phyloP scores from a whole-genome alignment of 2,329 filamentous ascomycete genomes.

The Cladophialophora psammophila region DNA sequence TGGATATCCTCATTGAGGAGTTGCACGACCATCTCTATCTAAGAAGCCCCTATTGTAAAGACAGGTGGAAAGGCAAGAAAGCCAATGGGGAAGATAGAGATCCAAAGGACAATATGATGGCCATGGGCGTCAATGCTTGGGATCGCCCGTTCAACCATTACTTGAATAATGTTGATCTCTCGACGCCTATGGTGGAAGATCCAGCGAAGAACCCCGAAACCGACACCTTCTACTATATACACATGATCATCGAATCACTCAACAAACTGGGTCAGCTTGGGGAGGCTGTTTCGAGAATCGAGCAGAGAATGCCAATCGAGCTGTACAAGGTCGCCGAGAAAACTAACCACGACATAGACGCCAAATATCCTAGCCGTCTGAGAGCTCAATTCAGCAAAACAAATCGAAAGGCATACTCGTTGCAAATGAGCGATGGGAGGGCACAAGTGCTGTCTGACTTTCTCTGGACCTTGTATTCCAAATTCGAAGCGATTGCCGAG shows the following conservation, averaged over 20 bases:
- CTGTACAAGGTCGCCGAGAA: conserved; percentile 93
- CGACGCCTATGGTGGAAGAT: conserved; percentile 75
- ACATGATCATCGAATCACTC: conserved; percentile 83
- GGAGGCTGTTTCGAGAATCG: conserved; percentile 84
- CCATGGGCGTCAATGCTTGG: conserved; percentile 48
- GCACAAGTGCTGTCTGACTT: conserved; percentile 89
- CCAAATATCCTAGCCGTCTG: conserved; percentile 85
- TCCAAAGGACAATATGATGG: conserved; percentile 37
- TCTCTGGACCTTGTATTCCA: conserved; percentile 89
- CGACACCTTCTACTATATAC: conserved; percentile 93
- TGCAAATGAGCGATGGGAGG: conserved; percentile 75
- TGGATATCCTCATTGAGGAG: conserved; percentile 96
- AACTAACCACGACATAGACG: conserved; percentile 91
- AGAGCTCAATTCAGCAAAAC: conserved; percentile 56
- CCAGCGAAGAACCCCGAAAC: conserved; percentile 91
- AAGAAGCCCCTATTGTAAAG: conserved; percentile 96
- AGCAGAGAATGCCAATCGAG: conserved; percentile 91
- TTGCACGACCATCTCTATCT: conserved; percentile 96
- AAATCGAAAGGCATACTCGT: conserved; percentile 65
- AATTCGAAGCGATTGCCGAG: conserved; percentile 96
- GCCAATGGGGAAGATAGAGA: conserved; percentile 46
- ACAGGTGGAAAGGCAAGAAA: conserved; percentile 83
- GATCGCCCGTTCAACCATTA: conserved; percentile 65
- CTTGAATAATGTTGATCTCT: conserved; percentile 63
- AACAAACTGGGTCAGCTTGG: conserved; percentile 90